phyloP scores from a whole-genome alignment of 2,329 filamentous ascomycete genomes.

The Clonostachys rosea region DNA sequence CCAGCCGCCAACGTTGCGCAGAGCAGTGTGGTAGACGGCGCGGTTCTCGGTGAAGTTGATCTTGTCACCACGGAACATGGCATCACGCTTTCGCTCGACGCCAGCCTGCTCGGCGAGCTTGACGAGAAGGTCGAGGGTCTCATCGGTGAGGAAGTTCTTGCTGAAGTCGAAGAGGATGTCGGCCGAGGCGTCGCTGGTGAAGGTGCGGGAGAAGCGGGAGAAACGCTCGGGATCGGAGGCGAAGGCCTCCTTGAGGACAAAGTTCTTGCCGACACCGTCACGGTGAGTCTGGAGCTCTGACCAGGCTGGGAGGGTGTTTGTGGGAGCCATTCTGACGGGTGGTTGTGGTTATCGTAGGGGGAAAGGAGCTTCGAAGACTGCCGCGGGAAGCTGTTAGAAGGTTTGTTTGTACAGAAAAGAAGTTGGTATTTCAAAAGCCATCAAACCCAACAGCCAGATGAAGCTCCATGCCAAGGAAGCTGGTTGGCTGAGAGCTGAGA shows the following conservation, averaged over 20 bases:
- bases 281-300: constrained; percentile 87
- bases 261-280: constrained; percentile 77
- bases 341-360: too few species aligned
- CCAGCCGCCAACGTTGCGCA: constrained; percentile 85
- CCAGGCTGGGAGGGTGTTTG: constrained; percentile 84
- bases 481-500: too few species aligned
- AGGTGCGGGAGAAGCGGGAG: constrained; percentile 82
- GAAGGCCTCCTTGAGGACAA: constrained; percentile 92
- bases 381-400: too few species aligned
- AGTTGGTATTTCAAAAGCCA: too few species aligned
- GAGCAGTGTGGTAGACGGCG: constrained; percentile 90
- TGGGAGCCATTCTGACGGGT: constrained; percentile 61
- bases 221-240: constrained; percentile 84
- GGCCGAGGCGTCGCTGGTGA: constrained; percentile 72
- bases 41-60: constrained; percentile 99
- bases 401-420: too few species aligned
- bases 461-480: too few species aligned
- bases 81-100: constrained; percentile 89
- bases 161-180: constrained; percentile 98
- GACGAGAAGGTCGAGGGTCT: constrained; percentile 81
- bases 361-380: too few species aligned
- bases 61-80: constrained; percentile 96
- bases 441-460: too few species aligned
- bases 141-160: constrained; percentile 96
- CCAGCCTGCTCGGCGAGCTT: constrained; percentile 89